Conservation (phyloP, 345 rosid genomes). For the Pugionium cornutum region DNA sequence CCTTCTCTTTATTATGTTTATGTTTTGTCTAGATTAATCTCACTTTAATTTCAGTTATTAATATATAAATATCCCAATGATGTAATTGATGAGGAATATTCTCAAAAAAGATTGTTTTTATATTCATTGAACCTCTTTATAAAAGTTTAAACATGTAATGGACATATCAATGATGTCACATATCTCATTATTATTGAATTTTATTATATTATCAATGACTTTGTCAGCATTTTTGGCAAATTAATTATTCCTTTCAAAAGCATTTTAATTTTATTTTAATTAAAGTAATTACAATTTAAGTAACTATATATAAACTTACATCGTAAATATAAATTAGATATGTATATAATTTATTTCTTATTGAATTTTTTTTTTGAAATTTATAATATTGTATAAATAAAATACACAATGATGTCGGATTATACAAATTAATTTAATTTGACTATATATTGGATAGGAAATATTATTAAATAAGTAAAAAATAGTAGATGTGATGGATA, state of each 20-base stretch:
- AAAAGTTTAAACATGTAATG: conserved; percentile 27
- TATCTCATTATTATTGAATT: conserved; percentile 25
- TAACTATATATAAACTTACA: no score
- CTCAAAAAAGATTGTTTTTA: conserved; percentile 25
- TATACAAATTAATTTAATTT: no score
- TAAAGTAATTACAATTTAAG: no score
- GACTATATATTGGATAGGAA: no score
- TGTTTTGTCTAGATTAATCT: not conserved
- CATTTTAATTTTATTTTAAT: no score
- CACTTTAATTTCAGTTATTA: conserved; percentile 26
- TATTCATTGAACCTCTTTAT: conserved; percentile 35
- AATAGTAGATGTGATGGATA: no score
- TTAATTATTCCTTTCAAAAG: not conserved
- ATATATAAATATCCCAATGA: conserved; percentile 26
- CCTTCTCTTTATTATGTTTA: not conserved
- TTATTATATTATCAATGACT: conserved; percentile 12
- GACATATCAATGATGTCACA: conserved; percentile 37
- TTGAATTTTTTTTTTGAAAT: no score
- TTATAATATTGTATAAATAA: no score
- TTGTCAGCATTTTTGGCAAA: conserved; percentile 36
- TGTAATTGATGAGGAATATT: conserved; percentile 37
- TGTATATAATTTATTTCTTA: no score
- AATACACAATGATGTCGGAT: no score
- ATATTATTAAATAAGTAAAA: no score
- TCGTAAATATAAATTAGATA: no score